Evolutionary conservation across 192 early-diverging fungal species (phyloP), one percentile per base, ranked within the genome.

Genomic region (Podila minutissima): DNA sequence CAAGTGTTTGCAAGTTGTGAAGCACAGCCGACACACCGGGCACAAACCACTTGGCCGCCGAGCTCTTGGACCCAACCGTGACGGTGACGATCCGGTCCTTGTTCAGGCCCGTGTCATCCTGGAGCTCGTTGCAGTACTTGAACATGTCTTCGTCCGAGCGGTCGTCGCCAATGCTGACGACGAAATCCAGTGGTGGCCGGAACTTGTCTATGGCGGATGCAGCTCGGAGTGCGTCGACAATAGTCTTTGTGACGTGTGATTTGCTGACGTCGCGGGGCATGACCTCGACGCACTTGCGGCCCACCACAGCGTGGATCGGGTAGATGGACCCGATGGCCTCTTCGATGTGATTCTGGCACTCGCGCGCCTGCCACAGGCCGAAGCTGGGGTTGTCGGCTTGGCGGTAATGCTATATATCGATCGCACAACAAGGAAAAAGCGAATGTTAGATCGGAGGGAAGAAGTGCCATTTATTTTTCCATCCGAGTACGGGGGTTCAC

Each of bases 111-210:
- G 71, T 59, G 5, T 75, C 66, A 4, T 46, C 15, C 41, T 46
- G 41, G 41, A 84, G 63, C 49, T 84, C 87, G 57, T 89, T 86
- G 24, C 93, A 76, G 57, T 88, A 90, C 55, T 86, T 86, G 84
- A 95, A 95, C 92, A 95, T 92, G 62, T 89, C 91, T 78, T 95
- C 94, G 66, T 95, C 94, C 6, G 92, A 79, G 8, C 93, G 89
- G 74, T 95, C 94, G 59, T 94, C 92, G 7, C 94, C 94, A 31
- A 95, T 78, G 12, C 85, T 79, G 8, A 95, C 73, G 33, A 94
- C 83, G 74, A 94, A 94, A 55, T 95, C 94, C 7, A 79, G 15
- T 4, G 53, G 41, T 13, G 41, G 41, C 12, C 41, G 41, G 4
- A 13, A 46, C 41, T 46, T 11, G 53, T 22, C 53, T 4, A 11